phyloP scores from a whole-genome alignment of 2,329 filamentous ascomycete species.

The Fusarium torulosum region DNA sequence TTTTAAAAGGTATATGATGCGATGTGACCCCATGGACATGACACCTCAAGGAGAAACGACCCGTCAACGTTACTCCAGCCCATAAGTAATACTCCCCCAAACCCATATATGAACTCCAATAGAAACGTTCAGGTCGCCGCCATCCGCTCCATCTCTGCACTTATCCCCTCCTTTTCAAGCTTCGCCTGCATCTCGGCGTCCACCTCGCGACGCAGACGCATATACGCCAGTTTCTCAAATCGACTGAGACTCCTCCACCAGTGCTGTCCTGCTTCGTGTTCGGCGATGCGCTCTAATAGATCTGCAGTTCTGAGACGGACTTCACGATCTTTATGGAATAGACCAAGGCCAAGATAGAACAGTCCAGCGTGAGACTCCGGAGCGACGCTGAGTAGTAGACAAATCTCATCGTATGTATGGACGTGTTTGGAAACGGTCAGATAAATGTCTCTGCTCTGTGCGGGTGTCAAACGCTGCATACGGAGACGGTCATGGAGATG shows the following conservation, averaged over 20 bases:
- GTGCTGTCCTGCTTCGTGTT: slow-evolving; percentile 91
- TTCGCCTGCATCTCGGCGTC: slow-evolving; percentile 65
- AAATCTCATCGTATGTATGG: slow-evolving; percentile 86
- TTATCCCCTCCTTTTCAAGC: slow-evolving; percentile 60
- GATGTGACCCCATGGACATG: slow-evolving; percentile 35
- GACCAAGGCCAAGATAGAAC: slow-evolving; percentile 89
- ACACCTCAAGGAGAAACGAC: slow-evolving; percentile 36
- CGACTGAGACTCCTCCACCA: slow-evolving; percentile 90
- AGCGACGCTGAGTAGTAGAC: slow-evolving; percentile 82
- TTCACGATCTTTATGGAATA: slow-evolving; percentile 89
- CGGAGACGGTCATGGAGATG: slow-evolving; percentile 94
- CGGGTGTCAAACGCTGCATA: slow-evolving; percentile 80
- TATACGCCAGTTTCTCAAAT: slow-evolving; percentile 89
- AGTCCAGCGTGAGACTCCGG: slow-evolving; percentile 89
- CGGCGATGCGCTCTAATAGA: slow-evolving; percentile 82
- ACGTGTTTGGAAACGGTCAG: slow-evolving; percentile 81
- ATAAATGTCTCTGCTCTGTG: slow-evolving; percentile 87
- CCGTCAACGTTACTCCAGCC: slow-evolving; percentile 29
- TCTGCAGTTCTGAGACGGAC: slow-evolving; percentile 83
- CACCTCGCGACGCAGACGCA: slow-evolving; percentile 77
- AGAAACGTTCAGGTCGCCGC: slow-evolving; percentile 59
- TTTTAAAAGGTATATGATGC: slow-evolving; percentile 38
- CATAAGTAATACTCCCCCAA: slow-evolving; percentile 23
- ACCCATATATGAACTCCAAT: slow-evolving; percentile 10
- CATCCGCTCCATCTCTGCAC: slow-evolving; percentile 59